Evolutionary conservation across 306 rosid genomes (phyloP).

Genomic region (Vachellia collinsii): DNA sequence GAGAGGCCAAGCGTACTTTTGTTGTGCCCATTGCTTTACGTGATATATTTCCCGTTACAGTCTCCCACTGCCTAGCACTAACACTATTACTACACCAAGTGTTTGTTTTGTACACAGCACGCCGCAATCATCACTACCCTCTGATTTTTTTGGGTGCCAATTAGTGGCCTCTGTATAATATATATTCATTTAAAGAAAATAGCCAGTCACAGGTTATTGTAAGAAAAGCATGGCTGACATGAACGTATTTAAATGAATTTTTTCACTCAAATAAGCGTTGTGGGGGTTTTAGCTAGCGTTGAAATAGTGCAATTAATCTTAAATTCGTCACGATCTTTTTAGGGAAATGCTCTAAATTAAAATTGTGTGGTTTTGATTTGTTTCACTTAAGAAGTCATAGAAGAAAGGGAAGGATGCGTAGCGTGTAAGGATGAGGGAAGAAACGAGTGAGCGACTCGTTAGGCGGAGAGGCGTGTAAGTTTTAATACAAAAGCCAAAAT

Average conservation of each 20-base stretch:
- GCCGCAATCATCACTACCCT: not conserved
- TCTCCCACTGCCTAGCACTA: not conserved
- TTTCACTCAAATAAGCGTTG: too few relatives aligned
- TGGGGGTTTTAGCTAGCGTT: too few relatives aligned
- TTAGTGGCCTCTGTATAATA: not conserved
- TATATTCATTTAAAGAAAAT: too few relatives aligned
- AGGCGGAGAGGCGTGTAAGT: not conserved
- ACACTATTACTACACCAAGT: not conserved
- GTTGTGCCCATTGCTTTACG: conserved; percentile 43
- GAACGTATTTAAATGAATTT: too few relatives aligned
- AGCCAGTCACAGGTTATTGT: too few relatives aligned
- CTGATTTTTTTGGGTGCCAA: not conserved
- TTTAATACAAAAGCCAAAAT: not conserved
- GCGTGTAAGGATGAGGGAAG: not conserved
- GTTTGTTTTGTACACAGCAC: not conserved
- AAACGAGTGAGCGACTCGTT: not conserved
- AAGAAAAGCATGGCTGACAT: too few relatives aligned
- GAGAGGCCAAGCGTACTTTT: conserved; percentile 22
- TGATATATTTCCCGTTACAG: conserved; percentile 7
- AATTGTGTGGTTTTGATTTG: too few relatives aligned
- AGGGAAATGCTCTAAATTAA: too few relatives aligned
- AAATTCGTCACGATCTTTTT: too few relatives aligned
- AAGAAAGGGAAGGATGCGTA: not conserved
- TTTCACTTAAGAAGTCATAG: too few relatives aligned
- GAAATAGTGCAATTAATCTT: too few relatives aligned